Base-by-base conservation (phyloP, 1,139 yeast species). In the Kodamaea anthophila region DNA sequence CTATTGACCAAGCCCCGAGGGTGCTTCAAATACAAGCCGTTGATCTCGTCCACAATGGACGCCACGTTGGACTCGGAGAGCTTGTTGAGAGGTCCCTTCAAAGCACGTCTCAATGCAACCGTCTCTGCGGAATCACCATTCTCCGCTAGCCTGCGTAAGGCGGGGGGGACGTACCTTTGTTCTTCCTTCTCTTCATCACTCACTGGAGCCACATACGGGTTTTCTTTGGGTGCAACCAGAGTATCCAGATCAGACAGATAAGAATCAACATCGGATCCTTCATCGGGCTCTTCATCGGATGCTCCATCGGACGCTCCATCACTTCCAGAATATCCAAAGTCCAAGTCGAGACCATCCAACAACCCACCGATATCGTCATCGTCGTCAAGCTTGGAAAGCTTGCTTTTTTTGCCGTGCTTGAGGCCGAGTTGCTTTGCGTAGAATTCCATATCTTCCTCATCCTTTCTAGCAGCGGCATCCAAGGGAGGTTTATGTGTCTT, bases 131-230 rank as follows among this genome's bases (percentile, higher is more conserved):
- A 58, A 2, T 52, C 53, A 1, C 44, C 44, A 4, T 41, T 36
- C 48, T 50, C 74, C 51, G 70, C 54, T 43, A 69, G 68, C 26
- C 72, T 67, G 38, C 94, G 70, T 36, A 84, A 55, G 0, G 94
- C 86, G 0, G 96, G 97, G 2, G 98, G 97, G 15, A 87, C 60
- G 51, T 87, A 88, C 39, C 66, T 71, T 10, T 59, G 56, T 24
- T 42, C 42, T 2, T 52, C 39, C 1, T 51, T 39, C 5, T 30
- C 39, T 2, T 32, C 34, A 13, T 31, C 36, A 5, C 30, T 35
- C 4, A 58, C 60, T 3, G 96, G 94, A 0, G 97, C 95, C 23
- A 83, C 76, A 47, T 81, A 87, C 4, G 97, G 96, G 44, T 87
- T 87, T 46, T 85, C 94, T 38, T 65, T 73, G 15, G 51, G 59